Evolutionary conservation across 1,284 basidiomycete genomes (phyloP).

Genomic region (Boletellus deceptivus): DNA sequence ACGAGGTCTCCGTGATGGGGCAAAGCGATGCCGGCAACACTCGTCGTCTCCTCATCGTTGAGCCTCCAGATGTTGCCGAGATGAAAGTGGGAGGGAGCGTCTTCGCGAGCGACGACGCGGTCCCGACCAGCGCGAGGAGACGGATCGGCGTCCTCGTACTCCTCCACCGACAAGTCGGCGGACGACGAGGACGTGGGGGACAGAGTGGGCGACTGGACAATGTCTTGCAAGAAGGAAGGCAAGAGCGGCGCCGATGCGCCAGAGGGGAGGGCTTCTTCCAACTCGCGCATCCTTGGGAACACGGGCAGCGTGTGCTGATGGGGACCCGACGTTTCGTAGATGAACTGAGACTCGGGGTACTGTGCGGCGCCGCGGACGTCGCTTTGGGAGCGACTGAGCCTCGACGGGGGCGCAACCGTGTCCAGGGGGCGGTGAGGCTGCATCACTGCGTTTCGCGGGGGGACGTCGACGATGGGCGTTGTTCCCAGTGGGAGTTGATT

Average conservation of each 20-base stretch:
- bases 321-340: constrained; percentile 63
- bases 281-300: constrained; percentile 29
- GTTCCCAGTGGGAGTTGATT: constrained; percentile 36
- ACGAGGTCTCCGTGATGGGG: constrained; percentile 33
- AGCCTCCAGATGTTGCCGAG: constrained; percentile 61
- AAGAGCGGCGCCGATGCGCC: constrained; percentile 48
- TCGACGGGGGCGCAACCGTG: constrained; percentile 34
- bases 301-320: constrained; percentile 19
- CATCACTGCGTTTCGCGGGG: constrained; percentile 45
- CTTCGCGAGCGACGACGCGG: constrained; percentile 21
- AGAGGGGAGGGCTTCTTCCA: constrained; percentile 16
- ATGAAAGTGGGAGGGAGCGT: constrained; percentile 36
- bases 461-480: constrained; percentile 25
- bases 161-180: constrained; percentile 62
- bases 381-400: constrained; percentile 46
- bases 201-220: constrained; percentile 61
- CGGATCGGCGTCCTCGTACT: constrained; percentile 37
- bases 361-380: constrained; percentile 40
- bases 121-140: constrained; percentile 23
- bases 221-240: constrained; percentile 71
- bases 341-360: constrained; percentile 46
- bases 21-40: constrained; percentile 42
- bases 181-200: constrained; percentile 63
- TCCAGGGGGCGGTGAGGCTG: constrained; percentile 38
- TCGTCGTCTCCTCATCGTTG: constrained; percentile 62